Percentiles rank a stretch among this genome's conserved stretches.
These are phyloP conservation scores for Yarrowia keelungensis DNA, from an alignment of 805 yeast species.

Conservation along the genomic window DNA sequence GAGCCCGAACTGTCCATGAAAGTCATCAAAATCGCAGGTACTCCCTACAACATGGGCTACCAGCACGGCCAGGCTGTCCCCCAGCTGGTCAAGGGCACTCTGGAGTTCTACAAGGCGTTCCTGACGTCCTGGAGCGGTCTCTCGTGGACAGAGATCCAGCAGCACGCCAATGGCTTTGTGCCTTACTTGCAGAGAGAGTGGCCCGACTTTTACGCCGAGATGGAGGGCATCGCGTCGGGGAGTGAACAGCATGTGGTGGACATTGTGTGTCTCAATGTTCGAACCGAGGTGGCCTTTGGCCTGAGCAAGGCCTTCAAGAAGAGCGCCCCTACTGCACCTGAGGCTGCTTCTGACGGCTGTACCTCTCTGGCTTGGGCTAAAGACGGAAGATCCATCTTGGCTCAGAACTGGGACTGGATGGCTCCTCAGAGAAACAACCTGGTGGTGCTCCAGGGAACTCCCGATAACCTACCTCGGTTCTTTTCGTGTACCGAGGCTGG, in stretches of 20 bases:
- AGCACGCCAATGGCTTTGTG: constrained; percentile 47
- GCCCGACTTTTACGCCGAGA: constrained; percentile 51
- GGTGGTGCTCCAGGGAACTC: constrained; percentile 47
- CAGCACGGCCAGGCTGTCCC: constrained; percentile 52
- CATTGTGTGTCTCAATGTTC: constrained; percentile 52
- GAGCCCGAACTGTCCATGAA: constrained; percentile 37
- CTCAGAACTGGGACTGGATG: constrained; percentile 57
- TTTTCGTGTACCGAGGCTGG: constrained; percentile 51
- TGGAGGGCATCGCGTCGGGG: constrained; percentile 53
- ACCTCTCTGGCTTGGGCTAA: constrained; percentile 49
- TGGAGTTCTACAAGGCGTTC: constrained; percentile 48
- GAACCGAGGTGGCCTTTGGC: constrained; percentile 53
- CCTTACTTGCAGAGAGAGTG: constrained; percentile 46
- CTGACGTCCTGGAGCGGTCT: constrained; percentile 45
- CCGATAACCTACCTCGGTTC: constrained; percentile 45
- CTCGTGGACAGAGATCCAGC: constrained; percentile 49
- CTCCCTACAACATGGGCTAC: constrained; percentile 47
- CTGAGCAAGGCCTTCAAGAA: constrained; percentile 39
- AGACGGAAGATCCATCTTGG: constrained; percentile 46
- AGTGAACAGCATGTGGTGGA: constrained; percentile 49
- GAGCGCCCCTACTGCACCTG: not conserved
- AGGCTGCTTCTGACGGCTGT: constrained; percentile 51
- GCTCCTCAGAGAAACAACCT: constrained; percentile 46
- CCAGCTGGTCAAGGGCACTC: constrained; percentile 47
- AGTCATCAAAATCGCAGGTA: constrained; percentile 39